Conservation (phyloP, 1,139 yeast species). For the Hanseniaspora gamundiae region DNA sequence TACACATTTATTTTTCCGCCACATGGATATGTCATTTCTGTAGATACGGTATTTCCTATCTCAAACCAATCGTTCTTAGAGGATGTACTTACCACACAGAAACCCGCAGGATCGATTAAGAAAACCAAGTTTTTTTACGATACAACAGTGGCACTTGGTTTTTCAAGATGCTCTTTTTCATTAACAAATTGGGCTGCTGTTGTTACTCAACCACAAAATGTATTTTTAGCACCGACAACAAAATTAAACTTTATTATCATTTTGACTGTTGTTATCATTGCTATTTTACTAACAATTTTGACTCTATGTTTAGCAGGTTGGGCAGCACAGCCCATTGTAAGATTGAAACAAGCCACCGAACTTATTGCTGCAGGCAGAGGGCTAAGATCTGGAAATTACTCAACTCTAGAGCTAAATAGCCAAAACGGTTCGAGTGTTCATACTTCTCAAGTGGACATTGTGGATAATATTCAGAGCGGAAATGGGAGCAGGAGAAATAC, state of each 20-base stretch:
- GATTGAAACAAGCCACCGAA: conserved; percentile 76
- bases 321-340: conserved; percentile 75
- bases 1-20: conserved; percentile 31
- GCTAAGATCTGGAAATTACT: conserved; percentile 13
- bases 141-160: conserved; percentile 56
- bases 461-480: not conserved
- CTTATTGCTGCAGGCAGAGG: conserved; percentile 32
- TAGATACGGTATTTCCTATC: conserved; percentile 21
- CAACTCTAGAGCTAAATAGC: not conserved
- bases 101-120: conserved; percentile 38
- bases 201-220: conserved; percentile 50
- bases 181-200: conserved; percentile 63
- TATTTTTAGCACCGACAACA: conserved; percentile 52
- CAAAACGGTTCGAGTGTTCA: not conserved
- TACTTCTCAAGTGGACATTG: not conserved
- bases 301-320: conserved; percentile 78
- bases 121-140: conserved; percentile 33
- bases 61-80: conserved; percentile 17
- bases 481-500: not conserved
- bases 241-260: conserved; percentile 56
- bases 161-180: conserved; percentile 39
- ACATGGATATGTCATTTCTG: conserved; percentile 14
- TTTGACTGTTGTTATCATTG: conserved; percentile 72
- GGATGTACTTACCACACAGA: conserved; percentile 18
- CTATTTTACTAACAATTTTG: conserved; percentile 57